Percentiles rank a stretch among this genome's conserved stretches.
phyloP scores from a whole-genome alignment of 2,329 filamentous ascomycete species.

The Tolypocladium capitatum region DNA sequence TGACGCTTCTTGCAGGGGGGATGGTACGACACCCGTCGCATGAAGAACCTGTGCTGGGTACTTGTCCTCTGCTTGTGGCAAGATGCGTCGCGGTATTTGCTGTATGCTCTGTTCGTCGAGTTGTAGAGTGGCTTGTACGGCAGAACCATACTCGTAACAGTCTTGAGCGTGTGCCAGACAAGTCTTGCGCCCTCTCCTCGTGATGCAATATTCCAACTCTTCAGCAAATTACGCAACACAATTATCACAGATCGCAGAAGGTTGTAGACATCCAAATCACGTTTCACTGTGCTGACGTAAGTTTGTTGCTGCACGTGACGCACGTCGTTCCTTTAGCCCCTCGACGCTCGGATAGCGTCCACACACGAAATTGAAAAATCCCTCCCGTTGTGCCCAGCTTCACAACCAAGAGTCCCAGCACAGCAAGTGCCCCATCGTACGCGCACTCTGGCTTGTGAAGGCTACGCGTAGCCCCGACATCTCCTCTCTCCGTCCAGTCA shows the following conservation, averaged over 20 bases:
- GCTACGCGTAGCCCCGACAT: slow-evolving; percentile 22
- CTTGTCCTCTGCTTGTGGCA: neutral
- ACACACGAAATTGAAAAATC: slow-evolving; percentile 35
- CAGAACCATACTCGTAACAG: neutral
- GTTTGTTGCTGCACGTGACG: slow-evolving; percentile 18
- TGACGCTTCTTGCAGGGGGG: neutral
- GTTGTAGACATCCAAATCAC: neutral
- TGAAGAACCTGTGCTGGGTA: neutral
- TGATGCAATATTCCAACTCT: neutral
- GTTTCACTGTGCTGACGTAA: slow-evolving; percentile 15
- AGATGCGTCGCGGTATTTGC: neutral
- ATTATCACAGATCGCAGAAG: neutral
- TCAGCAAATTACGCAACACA: too few relatives aligned
- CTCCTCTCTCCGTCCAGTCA: slow-evolving; percentile 22
- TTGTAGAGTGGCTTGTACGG: neutral
- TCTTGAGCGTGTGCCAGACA: neutral
- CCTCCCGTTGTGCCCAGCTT: slow-evolving; percentile 19
- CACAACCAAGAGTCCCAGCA: slow-evolving; percentile 26
- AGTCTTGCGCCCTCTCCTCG: neutral
- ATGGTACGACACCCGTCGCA: too few relatives aligned
- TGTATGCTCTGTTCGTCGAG: neutral
- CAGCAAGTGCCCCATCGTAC: slow-evolving; percentile 22
- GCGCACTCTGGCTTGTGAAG: slow-evolving; percentile 24
- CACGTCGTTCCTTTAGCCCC: slow-evolving; percentile 19
- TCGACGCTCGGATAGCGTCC: slow-evolving; percentile 28